phyloP scores from a whole-genome alignment of 495 filamentous ascomycete genomes.

The Neurospora cerealis region DNA sequence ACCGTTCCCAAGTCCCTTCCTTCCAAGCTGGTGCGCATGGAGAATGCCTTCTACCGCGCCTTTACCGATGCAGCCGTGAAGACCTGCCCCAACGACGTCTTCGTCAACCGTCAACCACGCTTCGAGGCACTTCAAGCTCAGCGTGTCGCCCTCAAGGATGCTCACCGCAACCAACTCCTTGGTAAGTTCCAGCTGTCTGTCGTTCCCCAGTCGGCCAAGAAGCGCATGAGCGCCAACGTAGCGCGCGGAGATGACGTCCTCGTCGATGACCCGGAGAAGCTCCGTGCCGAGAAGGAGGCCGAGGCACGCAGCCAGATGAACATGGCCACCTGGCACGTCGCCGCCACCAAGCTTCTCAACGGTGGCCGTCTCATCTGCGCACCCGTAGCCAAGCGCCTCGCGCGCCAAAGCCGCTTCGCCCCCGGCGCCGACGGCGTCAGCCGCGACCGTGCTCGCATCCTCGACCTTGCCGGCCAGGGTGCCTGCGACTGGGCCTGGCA shows the following conservation, averaged over 20 bases:
- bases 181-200: conserved; percentile 64
- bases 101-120: conserved; percentile 71
- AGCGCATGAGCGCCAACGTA: conserved; percentile 49
- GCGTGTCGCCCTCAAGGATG: conserved; percentile 53
- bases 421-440: conserved; percentile 29
- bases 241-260: conserved; percentile 45
- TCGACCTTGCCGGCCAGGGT: conserved; percentile 81
- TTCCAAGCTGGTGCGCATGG: conserved; percentile 43
- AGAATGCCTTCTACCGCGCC: conserved; percentile 85
- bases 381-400: conserved; percentile 55
- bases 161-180: conserved; percentile 61
- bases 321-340: conserved; percentile 69
- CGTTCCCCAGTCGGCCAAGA: conserved; percentile 44
- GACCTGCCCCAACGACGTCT: conserved; percentile 57
- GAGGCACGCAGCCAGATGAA: conserved; percentile 68
- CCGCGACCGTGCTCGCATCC: conserved; percentile 51
- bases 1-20: conserved; percentile 33
- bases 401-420: conserved; percentile 36
- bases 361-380: conserved; percentile 72
- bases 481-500: conserved; percentile 95
- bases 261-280: conserved; percentile 46
- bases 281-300: conserved; percentile 66
- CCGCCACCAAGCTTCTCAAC: conserved; percentile 65
- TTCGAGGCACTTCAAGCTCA: conserved; percentile 84
- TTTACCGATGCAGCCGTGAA: conserved; percentile 61